Base-by-base conservation (phyloP, 2,329 filamentous ascomycete genomes). In the Exophiala oligosperma region DNA sequence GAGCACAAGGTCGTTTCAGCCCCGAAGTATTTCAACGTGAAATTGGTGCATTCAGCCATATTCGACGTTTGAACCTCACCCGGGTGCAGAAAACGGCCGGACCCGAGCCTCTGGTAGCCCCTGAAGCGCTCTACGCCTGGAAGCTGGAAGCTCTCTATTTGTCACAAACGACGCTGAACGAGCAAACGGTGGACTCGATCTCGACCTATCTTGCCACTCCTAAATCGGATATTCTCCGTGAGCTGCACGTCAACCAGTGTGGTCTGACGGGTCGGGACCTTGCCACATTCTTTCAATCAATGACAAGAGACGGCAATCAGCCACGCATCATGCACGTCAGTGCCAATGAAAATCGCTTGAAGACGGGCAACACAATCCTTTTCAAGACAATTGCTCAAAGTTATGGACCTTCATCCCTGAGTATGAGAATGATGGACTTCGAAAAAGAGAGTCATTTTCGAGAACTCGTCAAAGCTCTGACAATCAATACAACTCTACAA, bases 391-490 rank as follows among this genome's bases (percentile, higher is more conserved):
- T 81, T 63, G 72, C 71, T 4, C 71, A 82, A 48, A 82, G 80
- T 49, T 73, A 80, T 46, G 83, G 85, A 0, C 87, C 87, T 1
- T 79, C 84, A 2, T 83, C 84, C 63, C 70, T 90, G 28, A 86
- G 84, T 3, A 84, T 90, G 74, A 79, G 84, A 37, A 84, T 88
- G 73, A 82, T 90, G 37, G 87, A 90, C 67, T 90, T 87, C 67
- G 81, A 85, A 56, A 81, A 84, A 59, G 85, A 88, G 66, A 75
- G 80, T 9, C 79, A 85, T 57, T 90, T 90, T 63, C 80, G 84
- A 37, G 79, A 84, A 56, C 74, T 90, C 49, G 77, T 89, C 5
- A 74, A 82, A 58, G 86, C 87, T 1, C 67, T 90, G 49, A 80
- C 81, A 4, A 75, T 75, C 43, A 90, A 90, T 67, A 84, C 76